These are phyloP conservation scores for Chlorella sorokiniana DNA, from an alignment of 139 green algal genomes.

Conservation along the genomic window DNA sequence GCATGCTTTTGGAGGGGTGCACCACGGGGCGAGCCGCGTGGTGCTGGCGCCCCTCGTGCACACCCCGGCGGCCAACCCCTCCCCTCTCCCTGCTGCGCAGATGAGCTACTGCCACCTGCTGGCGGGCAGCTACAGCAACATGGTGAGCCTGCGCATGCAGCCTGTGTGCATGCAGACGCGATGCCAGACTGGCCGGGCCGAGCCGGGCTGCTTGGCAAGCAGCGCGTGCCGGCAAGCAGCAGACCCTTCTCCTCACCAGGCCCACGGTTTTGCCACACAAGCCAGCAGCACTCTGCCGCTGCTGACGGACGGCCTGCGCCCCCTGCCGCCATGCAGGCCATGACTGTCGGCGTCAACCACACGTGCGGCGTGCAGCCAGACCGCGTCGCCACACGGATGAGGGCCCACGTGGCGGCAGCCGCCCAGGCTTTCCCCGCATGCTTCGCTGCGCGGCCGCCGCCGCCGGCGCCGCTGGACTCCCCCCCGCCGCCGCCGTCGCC, in stretches of 20 bases:
- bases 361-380: background rate
- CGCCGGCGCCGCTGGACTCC: background rate
- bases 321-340: background rate
- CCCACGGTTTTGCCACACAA: background rate
- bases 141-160: background rate
- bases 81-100: no score
- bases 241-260: background rate
- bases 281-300: background rate
- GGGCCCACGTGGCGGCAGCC: background rate
- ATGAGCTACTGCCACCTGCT: slow-evolving; percentile 24
- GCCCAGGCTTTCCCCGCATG: background rate
- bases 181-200: background rate
- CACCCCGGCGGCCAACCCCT: no score
- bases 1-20: no score
- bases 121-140: background rate
- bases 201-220: background rate
- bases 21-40: no score
- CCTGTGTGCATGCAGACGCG: background rate
- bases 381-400: background rate
- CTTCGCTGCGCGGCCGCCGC: background rate
- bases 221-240: no score
- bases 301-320: background rate
- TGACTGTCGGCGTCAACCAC: slow-evolving; percentile 4
- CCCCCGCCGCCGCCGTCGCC: background rate
- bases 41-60: no score